These are phyloP conservation scores for Leucosporidium scottii DNA, from an alignment of 768 basidiomycete species.

Conservation along the genomic window DNA sequence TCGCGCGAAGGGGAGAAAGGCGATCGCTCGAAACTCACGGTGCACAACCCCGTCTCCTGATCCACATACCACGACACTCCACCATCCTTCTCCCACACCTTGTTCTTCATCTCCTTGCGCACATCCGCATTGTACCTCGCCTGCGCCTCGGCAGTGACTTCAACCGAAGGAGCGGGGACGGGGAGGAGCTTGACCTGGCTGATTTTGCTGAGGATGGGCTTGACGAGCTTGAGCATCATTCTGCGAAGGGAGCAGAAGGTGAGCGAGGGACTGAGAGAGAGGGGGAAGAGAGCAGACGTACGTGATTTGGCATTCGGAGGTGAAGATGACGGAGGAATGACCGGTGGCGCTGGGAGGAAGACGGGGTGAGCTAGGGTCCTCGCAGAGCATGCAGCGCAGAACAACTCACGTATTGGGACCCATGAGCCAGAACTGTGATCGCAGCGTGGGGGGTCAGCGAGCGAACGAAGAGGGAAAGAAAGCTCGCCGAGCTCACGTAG, in stretches of 20 bases:
- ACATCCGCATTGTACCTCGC: constrained; percentile 13
- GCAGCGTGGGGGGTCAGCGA: neutral
- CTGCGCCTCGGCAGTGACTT: constrained; percentile 31
- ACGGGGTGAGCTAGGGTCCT: neutral
- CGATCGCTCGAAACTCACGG: constrained; percentile 1
- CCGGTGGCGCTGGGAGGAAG: constrained; percentile 23
- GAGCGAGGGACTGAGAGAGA: neutral
- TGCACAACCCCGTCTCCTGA: constrained; percentile 17
- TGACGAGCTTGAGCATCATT: constrained; percentile 20
- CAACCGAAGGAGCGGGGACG: constrained; percentile 21
- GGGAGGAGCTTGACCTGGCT: constrained; percentile 1
- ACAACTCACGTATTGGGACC: constrained; percentile 30
- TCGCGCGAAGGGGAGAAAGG: too few relatives aligned
- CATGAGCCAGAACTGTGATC: constrained; percentile 28
- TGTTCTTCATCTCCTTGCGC: constrained; percentile 28
- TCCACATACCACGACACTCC: constrained; percentile 32
- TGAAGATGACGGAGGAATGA: constrained; percentile 36
- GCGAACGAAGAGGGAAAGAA: constrained; percentile 1
- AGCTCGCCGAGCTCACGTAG: constrained; percentile 6
- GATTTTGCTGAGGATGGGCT: constrained; percentile 16
- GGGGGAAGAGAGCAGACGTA: neutral
- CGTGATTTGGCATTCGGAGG: constrained; percentile 29
- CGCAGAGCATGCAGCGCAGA: neutral
- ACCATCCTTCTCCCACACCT: constrained; percentile 31
- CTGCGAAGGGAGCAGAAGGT: constrained; percentile 1